Base-by-base conservation (phyloP, 164 flowering plant genomes). In the Vitis riparia region DNA sequence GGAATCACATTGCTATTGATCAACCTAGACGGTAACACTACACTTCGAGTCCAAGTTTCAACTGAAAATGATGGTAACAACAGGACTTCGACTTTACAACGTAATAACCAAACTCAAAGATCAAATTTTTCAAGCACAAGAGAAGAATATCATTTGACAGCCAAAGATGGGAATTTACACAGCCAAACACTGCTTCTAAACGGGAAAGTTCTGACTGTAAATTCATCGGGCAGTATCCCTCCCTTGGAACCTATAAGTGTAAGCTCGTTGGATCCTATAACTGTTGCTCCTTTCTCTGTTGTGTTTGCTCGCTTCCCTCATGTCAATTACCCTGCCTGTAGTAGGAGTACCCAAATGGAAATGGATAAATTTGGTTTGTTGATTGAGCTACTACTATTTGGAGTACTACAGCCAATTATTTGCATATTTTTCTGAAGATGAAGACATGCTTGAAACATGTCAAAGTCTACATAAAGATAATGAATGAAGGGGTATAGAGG, bases 111-210 rank as follows among this genome's bases (percentile, higher is more conserved):
- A 44, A 14, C 15, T 12, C 65, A 64, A 5, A 66, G 57, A 44
- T 15, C 58, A 37, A 74, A 59, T 16, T 11, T 55, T 51, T 0
- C 44, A 32, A 32, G 44, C 50, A 15, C 14, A 9, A 76, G 87
- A 77, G 85, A 81, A 70, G 83, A 84, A 61, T 84, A 84, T 68
- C 89, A 85, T 65, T 63, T 87, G 64, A 80, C 84, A 5, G 73
- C 86, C 5, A 63, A 68, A 52, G 78, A 81, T 57, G 85, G 86
- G 14, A 61, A 86, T 44, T 64, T 86, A 13, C 81, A 72, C 3
- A 84, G 86, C 74, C 79, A 68, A 58, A 71, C 69, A 9, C 55
- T 84, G 78, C 76, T 84, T 55, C 82, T 86, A 3, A 86, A 86
- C 71, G 88, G 88, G 59, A 75, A 69, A 50, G 65, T 44, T n/a